phyloP scores from a whole-genome alignment of 2,329 filamentous ascomycete genomes.

The Didymosphaeria variabile region DNA sequence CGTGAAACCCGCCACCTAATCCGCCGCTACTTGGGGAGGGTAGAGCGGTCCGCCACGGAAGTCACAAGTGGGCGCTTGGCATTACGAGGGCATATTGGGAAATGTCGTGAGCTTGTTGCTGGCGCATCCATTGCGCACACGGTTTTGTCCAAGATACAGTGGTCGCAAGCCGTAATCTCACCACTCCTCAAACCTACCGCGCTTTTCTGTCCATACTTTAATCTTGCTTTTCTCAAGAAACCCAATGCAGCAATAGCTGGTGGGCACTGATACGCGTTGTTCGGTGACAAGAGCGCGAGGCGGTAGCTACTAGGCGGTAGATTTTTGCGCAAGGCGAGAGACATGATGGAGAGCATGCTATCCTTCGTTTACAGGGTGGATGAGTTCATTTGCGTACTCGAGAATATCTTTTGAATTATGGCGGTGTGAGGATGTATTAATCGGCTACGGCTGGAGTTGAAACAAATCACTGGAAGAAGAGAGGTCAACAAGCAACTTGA shows the following conservation, averaged over 20 bases:
- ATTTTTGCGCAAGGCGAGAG: background rate
- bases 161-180: background rate
- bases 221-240: background rate
- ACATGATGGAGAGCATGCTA: background rate
- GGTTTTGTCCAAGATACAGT: background rate
- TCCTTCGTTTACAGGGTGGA: background rate
- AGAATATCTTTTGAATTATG: background rate
- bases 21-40: background rate
- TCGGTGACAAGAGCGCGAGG: background rate
- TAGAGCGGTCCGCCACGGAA: constrained; percentile 9
- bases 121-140: background rate
- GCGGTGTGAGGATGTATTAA: background rate
- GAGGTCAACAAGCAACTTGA: background rate
- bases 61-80: background rate
- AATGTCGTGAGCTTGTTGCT: background rate
- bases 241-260: background rate
- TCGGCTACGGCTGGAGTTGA: background rate
- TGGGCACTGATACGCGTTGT: background rate
- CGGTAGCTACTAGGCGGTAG: background rate
- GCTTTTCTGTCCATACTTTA: background rate
- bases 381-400: background rate
- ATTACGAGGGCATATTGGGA: background rate
- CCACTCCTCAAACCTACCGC: background rate
- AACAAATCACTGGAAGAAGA: background rate
- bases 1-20: background rate